These are phyloP conservation scores for Rosa multiflora DNA, from an alignment of 306 rosid species.

Conservation along the genomic window DNA sequence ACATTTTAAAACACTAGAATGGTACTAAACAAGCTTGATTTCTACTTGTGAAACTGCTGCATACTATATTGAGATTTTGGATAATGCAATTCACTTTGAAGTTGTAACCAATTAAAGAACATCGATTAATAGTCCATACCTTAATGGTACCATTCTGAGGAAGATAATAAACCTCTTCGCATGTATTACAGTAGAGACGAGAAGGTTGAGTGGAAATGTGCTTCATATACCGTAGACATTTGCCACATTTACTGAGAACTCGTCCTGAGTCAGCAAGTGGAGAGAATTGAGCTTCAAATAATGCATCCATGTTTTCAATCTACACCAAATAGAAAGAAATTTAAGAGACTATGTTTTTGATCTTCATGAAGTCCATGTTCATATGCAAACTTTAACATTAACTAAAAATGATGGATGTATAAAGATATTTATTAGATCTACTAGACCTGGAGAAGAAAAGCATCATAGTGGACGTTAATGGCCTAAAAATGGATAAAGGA, in stretches of 20 bases:
- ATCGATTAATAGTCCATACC: conserved; percentile 39
- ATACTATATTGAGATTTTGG: not conserved
- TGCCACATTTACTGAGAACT: conserved; percentile 82
- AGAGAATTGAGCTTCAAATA: conserved; percentile 95
- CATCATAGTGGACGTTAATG: not conserved
- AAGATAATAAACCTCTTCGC: conserved; percentile 93
- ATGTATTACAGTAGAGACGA: conserved; percentile 78
- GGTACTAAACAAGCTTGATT: not conserved
- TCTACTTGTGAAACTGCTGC: not conserved
- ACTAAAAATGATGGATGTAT: not conserved
- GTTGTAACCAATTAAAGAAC: not conserved
- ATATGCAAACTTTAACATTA: not conserved
- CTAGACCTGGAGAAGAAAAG: not conserved
- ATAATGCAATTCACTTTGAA: not conserved
- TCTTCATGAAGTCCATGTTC: not conserved
- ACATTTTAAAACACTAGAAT: not conserved
- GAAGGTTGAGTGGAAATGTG: conserved; percentile 77
- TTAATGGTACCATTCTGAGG: conserved; percentile 88
- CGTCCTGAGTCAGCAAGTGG: conserved; percentile 82
- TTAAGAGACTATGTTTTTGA: not conserved
- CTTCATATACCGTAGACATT: conserved; percentile 95
- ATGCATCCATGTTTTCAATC: conserved; percentile 96
- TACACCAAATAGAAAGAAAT: conserved; percentile 40
- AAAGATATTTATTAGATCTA: not conserved
- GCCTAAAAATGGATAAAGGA: not conserved